phyloP scores from a whole-genome alignment of 257 asterid genomes.

The Forsythia viridissima region DNA sequence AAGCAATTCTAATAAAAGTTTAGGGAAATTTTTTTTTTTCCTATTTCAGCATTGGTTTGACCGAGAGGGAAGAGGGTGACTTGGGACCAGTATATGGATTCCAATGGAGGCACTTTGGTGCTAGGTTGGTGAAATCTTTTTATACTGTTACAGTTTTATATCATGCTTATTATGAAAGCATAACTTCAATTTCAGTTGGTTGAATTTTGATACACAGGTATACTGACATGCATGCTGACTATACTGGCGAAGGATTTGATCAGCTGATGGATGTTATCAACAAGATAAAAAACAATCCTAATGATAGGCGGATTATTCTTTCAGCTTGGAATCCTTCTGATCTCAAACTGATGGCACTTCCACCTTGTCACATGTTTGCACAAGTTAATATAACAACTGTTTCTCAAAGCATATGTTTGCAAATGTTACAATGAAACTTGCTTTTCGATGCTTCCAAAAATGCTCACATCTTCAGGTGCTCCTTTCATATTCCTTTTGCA shows the following conservation, averaged over 20 bases:
- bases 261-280: constrained; percentile 72
- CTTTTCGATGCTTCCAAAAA: not conserved
- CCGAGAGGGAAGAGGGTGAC: constrained; percentile 78
- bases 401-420: not conserved
- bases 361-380: constrained; percentile 92
- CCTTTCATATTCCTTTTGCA: constrained; percentile 29
- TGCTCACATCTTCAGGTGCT: not conserved
- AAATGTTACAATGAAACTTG: not conserved
- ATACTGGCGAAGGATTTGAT: constrained; percentile 82
- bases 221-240: constrained; percentile 72
- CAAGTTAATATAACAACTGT: constrained; percentile 48
- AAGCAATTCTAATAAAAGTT: constrained; percentile 2
- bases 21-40: not conserved
- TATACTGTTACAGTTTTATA: not conserved
- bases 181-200: not conserved
- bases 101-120: constrained; percentile 90
- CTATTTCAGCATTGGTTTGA: constrained; percentile 55
- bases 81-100: constrained; percentile 81
- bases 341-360: constrained; percentile 74
- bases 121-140: constrained; percentile 41
- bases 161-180: not conserved
- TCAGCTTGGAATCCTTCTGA: constrained; percentile 94
- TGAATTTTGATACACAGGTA: constrained; percentile 41
- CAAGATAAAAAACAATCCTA: constrained; percentile 69
- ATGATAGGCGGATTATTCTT: constrained; percentile 66